Base-by-base conservation (phyloP, 2,329 filamentous ascomycete species). In the Apiospora marii region DNA sequence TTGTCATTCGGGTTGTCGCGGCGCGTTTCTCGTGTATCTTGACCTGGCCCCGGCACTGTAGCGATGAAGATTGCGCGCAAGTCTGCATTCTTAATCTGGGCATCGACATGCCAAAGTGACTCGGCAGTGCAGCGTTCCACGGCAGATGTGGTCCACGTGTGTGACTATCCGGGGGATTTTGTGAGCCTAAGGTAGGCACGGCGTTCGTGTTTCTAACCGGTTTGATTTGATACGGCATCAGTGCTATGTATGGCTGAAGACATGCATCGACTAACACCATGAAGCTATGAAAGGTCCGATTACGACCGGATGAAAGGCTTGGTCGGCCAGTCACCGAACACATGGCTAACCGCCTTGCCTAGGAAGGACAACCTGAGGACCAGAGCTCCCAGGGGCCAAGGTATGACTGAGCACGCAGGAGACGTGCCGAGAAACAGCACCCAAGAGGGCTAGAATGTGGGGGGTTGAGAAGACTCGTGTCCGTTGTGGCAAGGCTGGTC, bases 101-200 rank as follows among this genome's bases (percentile, higher is more conserved):
- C 19, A n/a, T 41, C 4, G 22, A 6, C 30, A 64, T 41, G 30
- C 7, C 58, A n/a, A 10, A 24, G 58, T 41, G 58, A 14, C 34
- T 14, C 58, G 58, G 30, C 58, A 64, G 34, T 64, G 58, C 58
- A 64, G 58, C 58, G 58, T 64, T 64, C 19, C 58, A 64, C 58
- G 58, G 58, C 58, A 64, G 58, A 64, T 64, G 34, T 41, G 22
- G 58, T 24, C 58, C 58, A 64, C 58, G 58, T 41, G 58, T 41
- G 34, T n/a, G 22, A 64, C 41, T 64, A 64, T 6, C 58, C 58
- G 34, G 58, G 24, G 58, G 13, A 37, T 30, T 5, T 37, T 64
- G 30, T 14, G 5, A n/a, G 41, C 22, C 34, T 30, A 30, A 30
- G 27, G 27, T 30, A 61, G 8, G 14, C 16, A 61, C 16, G 3